Evolutionary conservation across 129 eudicot genomes (phyloP), one percentile per base, ranked within the genome.

Genomic region (Chrysanthemum makinoi): DNA sequence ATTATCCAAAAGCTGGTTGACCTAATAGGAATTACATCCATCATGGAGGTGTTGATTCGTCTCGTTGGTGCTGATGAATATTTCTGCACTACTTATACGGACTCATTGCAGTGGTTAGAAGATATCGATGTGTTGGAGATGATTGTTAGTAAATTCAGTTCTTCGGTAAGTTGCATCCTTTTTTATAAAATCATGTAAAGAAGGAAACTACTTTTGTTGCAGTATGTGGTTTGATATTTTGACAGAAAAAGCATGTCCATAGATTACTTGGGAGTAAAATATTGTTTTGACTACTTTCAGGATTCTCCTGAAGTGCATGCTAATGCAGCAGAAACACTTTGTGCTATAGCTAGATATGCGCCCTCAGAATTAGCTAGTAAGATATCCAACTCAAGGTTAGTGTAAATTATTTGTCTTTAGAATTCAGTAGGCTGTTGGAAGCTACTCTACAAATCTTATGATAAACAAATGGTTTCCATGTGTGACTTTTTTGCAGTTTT

Each of bases 271-370:
- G 33, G 24, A 57, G 28, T 18, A 57, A 57, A 57, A 20, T 57
- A 10, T 57, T 57, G 62, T 55, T 18, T 20, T 4, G 6, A 11
- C 62, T 57, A 57, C 18, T 57, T 57, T 57, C 33, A 94, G 98
- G 98, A 94, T 84, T 94, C 74, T 64, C 96, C 96, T 46, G 96
- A 90, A 86, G 98, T 94, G 74, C 98, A 94, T 94, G 97, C 91
- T 18, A 94, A 94, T 81, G 98, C 96, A 71, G 97, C 98, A 70
- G 97, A 94, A 81, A 80, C 89, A 15, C 90, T 94, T 55, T 90
- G 96, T 84, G 87, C 98, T 64, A 85, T 87, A 48, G 79, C 96
- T 60, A 86, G 97, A 77, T 94, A 84, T 35, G 96, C 96, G 61
- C 98, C 98, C 3, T 89, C 95, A n/a, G 98, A 89, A 51, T 66